Evolutionary conservation across 345 rosid species (phyloP), one percentile per base, ranked within the genome.

Genomic region (Zanthoxylum bungeanum): DNA sequence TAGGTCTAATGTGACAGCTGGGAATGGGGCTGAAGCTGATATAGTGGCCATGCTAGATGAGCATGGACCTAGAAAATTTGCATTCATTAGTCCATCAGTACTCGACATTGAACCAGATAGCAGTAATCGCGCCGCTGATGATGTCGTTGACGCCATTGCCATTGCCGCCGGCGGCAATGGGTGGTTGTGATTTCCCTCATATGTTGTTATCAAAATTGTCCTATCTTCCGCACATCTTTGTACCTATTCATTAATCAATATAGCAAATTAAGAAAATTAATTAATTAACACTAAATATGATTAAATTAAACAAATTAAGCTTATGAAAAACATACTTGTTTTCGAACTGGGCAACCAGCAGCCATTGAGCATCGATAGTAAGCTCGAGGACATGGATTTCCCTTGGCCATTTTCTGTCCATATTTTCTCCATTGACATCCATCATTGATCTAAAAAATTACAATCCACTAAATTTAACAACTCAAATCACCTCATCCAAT

Each of bases 11-110:
- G 99, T 95, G n/a, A 95, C 88, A 24, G 99, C 92, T 8, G 98
- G 99, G 59, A 95, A 95, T 49, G 97, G 99, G 30, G 99, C 97
- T 6, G 98, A 91, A 31, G 98, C 99, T 64, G 99, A 95, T 53
- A 95, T 85, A 0, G 99, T 89, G 22, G 97, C 99, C 91, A 95
- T 85, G 88, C 88, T 90, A 24, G 98, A 86, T 17, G 99, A 90
- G 74, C 96, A 92, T 4, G 97, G 96, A 37, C 97, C 79, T 10
- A 92, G 85, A 83, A 95, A 80, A 64, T 87, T 89, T 4, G 91
- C 73, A 83, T 88, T 89, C 87, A 89, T 79, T 5, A 85, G 34
- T 31, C 97, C 91, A 40, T 92, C 96, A 2, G 93, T 81, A 77
- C 86, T 87, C 0, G 98, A 79, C 98, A 88, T 87, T 2, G 97